Conservation (phyloP, 106 monocot species). For the Dendrobium chrysotoxum region DNA sequence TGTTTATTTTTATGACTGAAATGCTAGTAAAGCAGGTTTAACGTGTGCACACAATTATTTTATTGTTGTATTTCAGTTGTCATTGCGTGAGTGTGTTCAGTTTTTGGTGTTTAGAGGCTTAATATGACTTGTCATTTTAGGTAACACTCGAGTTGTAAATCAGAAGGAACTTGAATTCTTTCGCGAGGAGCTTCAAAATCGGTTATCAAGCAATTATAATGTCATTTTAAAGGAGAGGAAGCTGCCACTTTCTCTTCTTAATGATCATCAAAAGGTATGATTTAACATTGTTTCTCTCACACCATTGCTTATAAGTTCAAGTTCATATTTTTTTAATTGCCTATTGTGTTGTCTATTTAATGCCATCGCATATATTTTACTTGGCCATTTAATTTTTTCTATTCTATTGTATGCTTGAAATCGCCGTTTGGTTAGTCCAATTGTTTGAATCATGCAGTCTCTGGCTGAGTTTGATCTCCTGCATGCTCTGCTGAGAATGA, state of each 20-base stretch:
- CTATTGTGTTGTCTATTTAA: not conserved
- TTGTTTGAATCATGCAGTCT: not conserved
- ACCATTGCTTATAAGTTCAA: not conserved
- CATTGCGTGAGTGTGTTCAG: not conserved
- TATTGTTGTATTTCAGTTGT: not conserved
- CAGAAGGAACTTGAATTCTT: conserved; percentile 94
- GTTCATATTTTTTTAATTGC: not conserved
- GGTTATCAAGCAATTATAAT: conserved; percentile 67
- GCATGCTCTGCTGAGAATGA: not conserved
- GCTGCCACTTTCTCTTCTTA: conserved; percentile 79
- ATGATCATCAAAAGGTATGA: conserved; percentile 82
- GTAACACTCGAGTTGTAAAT: conserved; percentile 83
- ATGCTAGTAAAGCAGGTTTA: not conserved
- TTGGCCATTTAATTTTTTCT: not conserved
- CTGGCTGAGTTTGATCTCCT: not conserved
- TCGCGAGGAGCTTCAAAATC: conserved; percentile 71
- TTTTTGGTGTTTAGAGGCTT: not conserved
- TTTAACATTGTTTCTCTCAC: not conserved
- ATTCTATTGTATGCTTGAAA: not conserved
- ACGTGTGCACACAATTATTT: not conserved
- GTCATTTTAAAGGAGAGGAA: conserved; percentile 81
- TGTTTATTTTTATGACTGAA: not conserved
- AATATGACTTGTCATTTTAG: conserved; percentile 24
- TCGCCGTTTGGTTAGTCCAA: not conserved
- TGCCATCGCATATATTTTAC: not conserved